Conservation (phyloP, 1,139 yeast species). For the Yamadazyma kanchanaburiensis region DNA sequence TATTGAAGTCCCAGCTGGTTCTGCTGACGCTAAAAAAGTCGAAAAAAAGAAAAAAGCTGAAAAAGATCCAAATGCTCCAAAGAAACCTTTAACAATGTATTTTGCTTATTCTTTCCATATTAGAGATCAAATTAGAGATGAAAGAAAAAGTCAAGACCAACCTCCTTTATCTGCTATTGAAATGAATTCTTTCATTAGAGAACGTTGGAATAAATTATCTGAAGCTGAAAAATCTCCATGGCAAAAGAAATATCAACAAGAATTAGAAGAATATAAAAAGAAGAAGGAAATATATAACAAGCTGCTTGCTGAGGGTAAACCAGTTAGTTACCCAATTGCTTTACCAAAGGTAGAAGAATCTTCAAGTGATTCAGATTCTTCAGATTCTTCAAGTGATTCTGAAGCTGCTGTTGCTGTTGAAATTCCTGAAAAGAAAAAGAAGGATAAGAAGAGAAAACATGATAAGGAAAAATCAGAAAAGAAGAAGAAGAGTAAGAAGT, state of each 20-base stretch:
- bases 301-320: slow-evolving; percentile 9
- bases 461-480: slow-evolving; percentile 18
- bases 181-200: slow-evolving; percentile 73
- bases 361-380: slow-evolving; percentile 6
- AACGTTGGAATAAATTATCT: slow-evolving; percentile 69
- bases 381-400: slow-evolving; percentile 8
- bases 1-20: slow-evolving; percentile 10
- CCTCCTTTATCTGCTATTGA: slow-evolving; percentile 70
- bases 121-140: slow-evolving; percentile 62
- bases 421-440: slow-evolving; percentile 23
- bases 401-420: slow-evolving; percentile 15
- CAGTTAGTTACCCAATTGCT: slow-evolving; percentile 2
- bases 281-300: slow-evolving; percentile 60
- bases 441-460: slow-evolving; percentile 17
- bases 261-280: slow-evolving; percentile 59
- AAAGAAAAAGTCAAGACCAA: slow-evolving; percentile 55
- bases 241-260: slow-evolving; percentile 69
- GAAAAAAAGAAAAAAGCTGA: slow-evolving; percentile 49
- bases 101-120: slow-evolving; percentile 71
- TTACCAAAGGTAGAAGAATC: slow-evolving; percentile 10
- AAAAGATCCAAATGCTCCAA: slow-evolving; percentile 59
- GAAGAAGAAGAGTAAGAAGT: slow-evolving; percentile 17
- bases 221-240: slow-evolving; percentile 70
- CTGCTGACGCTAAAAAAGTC: slow-evolving; percentile 7
- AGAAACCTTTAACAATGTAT: slow-evolving; percentile 72